Evolutionary conservation across 225 moss, liverwort and hornwort species (phyloP).

Genomic region (Pseudisothecium myosuroides): DNA sequence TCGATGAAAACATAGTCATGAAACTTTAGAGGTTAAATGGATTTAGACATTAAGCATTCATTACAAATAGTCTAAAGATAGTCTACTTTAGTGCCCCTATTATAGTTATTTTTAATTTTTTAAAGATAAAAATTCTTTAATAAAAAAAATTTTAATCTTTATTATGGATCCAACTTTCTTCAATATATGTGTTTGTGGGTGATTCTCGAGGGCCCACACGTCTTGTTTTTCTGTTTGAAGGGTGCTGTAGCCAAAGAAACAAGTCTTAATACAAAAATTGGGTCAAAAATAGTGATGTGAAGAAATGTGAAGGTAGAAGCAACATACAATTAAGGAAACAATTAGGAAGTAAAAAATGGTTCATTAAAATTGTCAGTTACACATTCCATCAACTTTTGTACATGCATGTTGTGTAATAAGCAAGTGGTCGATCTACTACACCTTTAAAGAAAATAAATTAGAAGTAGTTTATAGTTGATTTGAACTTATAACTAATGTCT

Average conservation of each 20-base stretch:
- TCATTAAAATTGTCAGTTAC: neutral
- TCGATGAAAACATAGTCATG: no score
- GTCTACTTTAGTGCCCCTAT: no score
- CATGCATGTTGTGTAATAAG: neutral
- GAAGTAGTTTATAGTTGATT: neutral
- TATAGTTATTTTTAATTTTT: no score
- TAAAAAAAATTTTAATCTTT: no score
- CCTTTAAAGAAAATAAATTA: neutral
- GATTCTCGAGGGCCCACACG: no score
- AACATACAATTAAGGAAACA: neutral
- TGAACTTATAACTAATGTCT: neutral
- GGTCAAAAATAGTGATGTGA: neutral
- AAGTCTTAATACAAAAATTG: neutral
- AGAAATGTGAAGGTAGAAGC: neutral
- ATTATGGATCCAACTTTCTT: no score
- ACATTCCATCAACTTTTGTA: neutral
- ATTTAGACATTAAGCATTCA: no score
- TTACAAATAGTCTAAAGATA: no score
- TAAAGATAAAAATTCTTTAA: no score
- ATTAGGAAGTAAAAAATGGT: neutral
- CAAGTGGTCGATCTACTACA: fast-evolving
- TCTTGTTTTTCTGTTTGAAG: no score
- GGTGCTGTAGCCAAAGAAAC: fast-evolving
- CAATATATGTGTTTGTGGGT: no score
- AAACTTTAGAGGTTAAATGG: no score